phyloP scores from a whole-genome alignment of 345 rosid species.

The Gossypium australe region DNA sequence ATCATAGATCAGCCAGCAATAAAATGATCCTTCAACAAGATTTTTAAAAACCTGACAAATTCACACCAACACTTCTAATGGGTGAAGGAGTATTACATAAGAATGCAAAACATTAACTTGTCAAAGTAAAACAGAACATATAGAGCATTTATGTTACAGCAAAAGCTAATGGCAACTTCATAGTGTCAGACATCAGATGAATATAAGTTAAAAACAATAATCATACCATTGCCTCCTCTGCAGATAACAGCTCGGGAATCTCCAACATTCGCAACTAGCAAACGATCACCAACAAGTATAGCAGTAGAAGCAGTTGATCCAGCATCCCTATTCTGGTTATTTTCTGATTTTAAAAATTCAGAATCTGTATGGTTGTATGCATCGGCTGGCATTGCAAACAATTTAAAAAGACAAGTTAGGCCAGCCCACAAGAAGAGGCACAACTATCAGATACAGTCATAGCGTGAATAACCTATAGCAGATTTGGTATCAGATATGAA shows the following conservation, averaged over 20 bases:
- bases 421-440: background rate
- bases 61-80: background rate
- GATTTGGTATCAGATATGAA: slow-evolving; percentile 88
- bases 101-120: background rate
- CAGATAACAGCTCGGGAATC: slow-evolving; percentile 98
- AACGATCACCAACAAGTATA: slow-evolving; percentile 83
- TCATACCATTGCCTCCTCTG: slow-evolving; percentile 88
- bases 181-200: background rate
- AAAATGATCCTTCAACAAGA: background rate
- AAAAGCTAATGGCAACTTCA: background rate
- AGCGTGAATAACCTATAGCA: slow-evolving; percentile 64
- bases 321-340: slow-evolving; percentile 92
- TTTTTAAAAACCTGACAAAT: background rate
- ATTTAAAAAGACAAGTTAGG: slow-evolving; percentile 15
- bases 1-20: background rate
- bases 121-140: background rate
- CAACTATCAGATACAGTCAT: slow-evolving; percentile 3
- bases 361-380: slow-evolving; percentile 91
- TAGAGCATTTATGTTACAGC: background rate
- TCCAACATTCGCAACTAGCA: slow-evolving; percentile 96
- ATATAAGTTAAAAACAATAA: background rate
- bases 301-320: slow-evolving; percentile 99
- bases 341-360: slow-evolving; percentile 87
- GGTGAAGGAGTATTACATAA: background rate
- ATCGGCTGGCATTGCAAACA: slow-evolving; percentile 55